A percentile compares a stretch with the other conserved stretches of the same genome.
These are phyloP conservation scores for Thermothelomyces thermophilus DNA, from an alignment of 2,329 filamentous ascomycete species.

Conservation along the genomic window DNA sequence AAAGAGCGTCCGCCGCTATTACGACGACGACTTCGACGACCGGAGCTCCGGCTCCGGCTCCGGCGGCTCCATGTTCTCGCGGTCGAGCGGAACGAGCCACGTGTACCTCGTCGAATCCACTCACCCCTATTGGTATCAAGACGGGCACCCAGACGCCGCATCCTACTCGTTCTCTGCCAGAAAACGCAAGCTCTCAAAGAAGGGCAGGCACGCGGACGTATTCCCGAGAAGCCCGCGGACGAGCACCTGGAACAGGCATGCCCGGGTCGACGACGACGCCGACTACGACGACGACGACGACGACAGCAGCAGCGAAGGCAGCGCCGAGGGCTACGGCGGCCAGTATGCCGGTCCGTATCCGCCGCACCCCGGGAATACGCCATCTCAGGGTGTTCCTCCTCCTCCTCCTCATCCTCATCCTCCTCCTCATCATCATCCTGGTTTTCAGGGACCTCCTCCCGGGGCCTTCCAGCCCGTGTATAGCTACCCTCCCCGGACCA, in stretches of 20 bases:
- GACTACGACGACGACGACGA: slow-evolving; percentile 17
- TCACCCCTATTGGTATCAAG: slow-evolving; percentile 6
- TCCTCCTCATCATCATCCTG: no score
- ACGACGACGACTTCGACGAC: slow-evolving; percentile 20
- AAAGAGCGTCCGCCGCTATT: slow-evolving; percentile 22
- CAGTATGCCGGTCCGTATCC: neutral
- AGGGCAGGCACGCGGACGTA: slow-evolving; percentile 10
- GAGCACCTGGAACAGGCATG: slow-evolving; percentile 7
- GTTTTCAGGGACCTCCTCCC: slow-evolving; percentile 8
- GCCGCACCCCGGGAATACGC: slow-evolving; percentile 5
- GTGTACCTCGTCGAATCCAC: slow-evolving; percentile 18
- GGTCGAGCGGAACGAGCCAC: slow-evolving; percentile 12
- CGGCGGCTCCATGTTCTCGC: slow-evolving; percentile 15
- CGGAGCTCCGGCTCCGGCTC: slow-evolving; percentile 19
- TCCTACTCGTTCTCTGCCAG: slow-evolving; percentile 3
- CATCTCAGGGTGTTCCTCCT: neutral
- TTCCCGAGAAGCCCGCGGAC: slow-evolving; percentile 7
- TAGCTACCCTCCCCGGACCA: slow-evolving; percentile 3
- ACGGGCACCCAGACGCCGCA: slow-evolving; percentile 4
- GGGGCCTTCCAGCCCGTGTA: slow-evolving; percentile 14
- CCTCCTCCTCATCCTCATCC: no score
- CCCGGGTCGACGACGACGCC: slow-evolving; percentile 12
- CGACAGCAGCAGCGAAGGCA: slow-evolving; percentile 12
- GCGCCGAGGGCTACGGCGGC: slow-evolving; percentile 8
- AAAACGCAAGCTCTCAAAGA: slow-evolving; percentile 9